Evolutionary conservation across 23 red algal genomes (phyloP).

Genomic region (Chondrus crispus): DNA sequence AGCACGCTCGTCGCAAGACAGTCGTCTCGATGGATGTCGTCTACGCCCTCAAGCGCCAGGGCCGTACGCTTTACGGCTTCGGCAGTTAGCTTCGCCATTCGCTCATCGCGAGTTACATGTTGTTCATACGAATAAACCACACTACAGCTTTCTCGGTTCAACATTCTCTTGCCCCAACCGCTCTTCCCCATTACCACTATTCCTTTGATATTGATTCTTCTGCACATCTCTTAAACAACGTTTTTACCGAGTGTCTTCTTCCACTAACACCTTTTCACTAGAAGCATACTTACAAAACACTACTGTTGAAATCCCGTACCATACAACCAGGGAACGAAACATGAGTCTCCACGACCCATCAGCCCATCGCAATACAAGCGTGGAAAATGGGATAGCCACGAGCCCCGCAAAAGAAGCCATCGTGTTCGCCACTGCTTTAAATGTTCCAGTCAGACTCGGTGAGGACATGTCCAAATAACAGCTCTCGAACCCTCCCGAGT

Average conservation of each 20-base stretch:
- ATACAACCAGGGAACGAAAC: conserved; percentile 27
- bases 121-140: no score
- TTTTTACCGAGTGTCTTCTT: no score
- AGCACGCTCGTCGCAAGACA: conserved; percentile 96
- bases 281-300: not conserved
- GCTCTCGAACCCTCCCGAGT: conserved; percentile 47
- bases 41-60: conserved; percentile 98
- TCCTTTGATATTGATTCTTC: no score
- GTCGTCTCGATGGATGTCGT: conserved; percentile 97
- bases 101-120: no score
- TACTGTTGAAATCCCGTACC: not conserved
- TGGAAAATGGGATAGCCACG: conserved; percentile 49
- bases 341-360: conserved; percentile 40
- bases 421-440: conserved; percentile 63
- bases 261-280: not conserved
- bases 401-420: conserved; percentile 28
- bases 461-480: conserved; percentile 49
- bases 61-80: conserved; percentile 48
- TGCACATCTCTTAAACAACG: no score
- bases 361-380: conserved; percentile 20
- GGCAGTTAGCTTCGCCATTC: no score
- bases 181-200: no score
- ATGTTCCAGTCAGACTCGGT: conserved; percentile 44
- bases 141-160: no score
- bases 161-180: no score